Evolutionary conservation across 2,329 filamentous ascomycete genomes (phyloP).

Genomic region (Macrophomina pseudophaseolina): DNA sequence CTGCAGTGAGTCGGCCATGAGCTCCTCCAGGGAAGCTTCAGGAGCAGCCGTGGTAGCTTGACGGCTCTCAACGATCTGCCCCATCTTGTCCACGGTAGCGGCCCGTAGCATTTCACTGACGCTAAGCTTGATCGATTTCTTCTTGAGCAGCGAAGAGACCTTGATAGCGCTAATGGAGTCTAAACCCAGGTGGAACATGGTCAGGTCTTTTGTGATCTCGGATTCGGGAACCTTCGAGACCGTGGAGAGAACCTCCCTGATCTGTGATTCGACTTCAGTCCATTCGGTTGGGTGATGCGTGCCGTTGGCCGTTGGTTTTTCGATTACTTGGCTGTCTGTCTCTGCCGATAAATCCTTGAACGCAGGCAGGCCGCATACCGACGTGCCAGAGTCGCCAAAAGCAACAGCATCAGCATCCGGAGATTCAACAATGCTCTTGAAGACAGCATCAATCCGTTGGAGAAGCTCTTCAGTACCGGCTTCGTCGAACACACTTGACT

Average conservation of each 20-base stretch:
- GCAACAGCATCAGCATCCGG: constrained; percentile 59
- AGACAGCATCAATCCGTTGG: constrained; percentile 61
- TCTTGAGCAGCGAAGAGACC: constrained; percentile 72
- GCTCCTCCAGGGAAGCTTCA: background rate
- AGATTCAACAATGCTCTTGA: constrained; percentile 61
- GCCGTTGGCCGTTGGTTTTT: background rate
- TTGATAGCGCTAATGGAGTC: constrained; percentile 95
- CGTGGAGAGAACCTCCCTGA: constrained; percentile 54
- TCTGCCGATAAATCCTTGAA: constrained; percentile 39
- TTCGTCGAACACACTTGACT: constrained; percentile 59
- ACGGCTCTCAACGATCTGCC: constrained; percentile 41
- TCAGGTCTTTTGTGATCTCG: constrained; percentile 65
- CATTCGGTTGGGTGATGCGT: constrained; percentile 31
- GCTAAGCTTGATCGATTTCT: constrained; percentile 63
- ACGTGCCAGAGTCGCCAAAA: constrained; percentile 59
- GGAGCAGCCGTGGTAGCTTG: constrained; percentile 3
- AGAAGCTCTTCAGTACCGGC: constrained; percentile 59
- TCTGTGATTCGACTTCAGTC: constrained; percentile 43
- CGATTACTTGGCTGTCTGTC: background rate
- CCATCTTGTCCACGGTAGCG: constrained; percentile 69
- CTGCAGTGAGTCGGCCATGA: constrained; percentile 36
- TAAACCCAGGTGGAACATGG: constrained; percentile 82
- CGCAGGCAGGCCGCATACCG: constrained; percentile 67
- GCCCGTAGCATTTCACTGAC: constrained; percentile 75
- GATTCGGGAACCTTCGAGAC: constrained; percentile 66